Evolutionary conservation across 225 moss, liverwort and hornwort species (phyloP).

Genomic region (Climacium dendroides): DNA sequence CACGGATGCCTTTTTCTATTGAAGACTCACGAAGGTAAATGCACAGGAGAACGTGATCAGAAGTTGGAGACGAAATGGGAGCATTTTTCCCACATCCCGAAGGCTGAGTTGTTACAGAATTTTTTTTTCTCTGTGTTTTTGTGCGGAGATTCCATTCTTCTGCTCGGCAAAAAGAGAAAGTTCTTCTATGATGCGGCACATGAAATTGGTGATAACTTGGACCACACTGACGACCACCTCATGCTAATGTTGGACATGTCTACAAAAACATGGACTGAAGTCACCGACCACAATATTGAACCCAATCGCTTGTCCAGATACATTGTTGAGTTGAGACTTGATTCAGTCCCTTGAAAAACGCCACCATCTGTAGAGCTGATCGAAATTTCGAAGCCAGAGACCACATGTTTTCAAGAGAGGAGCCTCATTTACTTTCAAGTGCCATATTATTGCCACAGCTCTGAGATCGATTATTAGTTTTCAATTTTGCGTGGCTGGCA

Average conservation of each 20-base stretch:
- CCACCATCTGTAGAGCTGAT: neutral
- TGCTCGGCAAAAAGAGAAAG: slow-evolving; percentile 13
- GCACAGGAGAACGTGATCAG: neutral
- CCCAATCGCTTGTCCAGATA: slow-evolving; percentile 12
- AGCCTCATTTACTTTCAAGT: neutral
- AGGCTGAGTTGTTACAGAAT: neutral
- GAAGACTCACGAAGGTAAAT: neutral
- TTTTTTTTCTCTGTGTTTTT: slow-evolving; percentile 22
- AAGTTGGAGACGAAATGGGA: neutral
- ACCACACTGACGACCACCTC: neutral
- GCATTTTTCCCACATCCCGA: slow-evolving; percentile 16
- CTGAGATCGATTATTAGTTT: neutral
- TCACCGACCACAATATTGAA: slow-evolving; percentile 4
- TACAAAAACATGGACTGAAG: slow-evolving; percentile 19
- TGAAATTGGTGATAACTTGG: neutral
- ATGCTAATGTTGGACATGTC: slow-evolving; percentile 31
- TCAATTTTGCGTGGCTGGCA: neutral
- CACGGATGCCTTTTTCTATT: slow-evolving; percentile 8
- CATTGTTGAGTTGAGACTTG: slow-evolving; percentile 8
- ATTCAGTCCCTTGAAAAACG: neutral
- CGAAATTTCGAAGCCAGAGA: neutral
- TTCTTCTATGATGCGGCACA: neutral
- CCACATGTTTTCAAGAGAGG: neutral
- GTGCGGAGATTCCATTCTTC: slow-evolving; percentile 1
- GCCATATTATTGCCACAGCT: neutral